Evolutionary conservation across 2,329 filamentous ascomycete species (phyloP), one percentile per base, ranked within the genome.

Genomic region (Colletotrichum sp.): DNA sequence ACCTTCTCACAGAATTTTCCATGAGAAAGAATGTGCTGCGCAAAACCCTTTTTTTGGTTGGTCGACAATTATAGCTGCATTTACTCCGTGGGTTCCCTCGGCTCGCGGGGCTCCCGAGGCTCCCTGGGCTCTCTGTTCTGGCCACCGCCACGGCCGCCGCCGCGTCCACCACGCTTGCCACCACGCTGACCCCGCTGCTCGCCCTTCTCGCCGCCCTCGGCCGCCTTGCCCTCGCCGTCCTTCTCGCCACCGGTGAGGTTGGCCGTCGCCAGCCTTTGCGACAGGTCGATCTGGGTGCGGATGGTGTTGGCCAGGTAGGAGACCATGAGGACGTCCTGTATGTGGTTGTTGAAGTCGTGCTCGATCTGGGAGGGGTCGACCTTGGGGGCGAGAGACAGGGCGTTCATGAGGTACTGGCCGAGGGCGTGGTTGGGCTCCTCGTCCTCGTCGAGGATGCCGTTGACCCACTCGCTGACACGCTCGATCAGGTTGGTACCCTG

Each of bases 291-390:
- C 88, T 99, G 97, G 79, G 96, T 98, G 85, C 96, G 95, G 86
- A 98, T 98, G 78, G 95, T 98, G 90, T 98, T 99, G 84, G 97
- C 95, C 77, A 99, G 91, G 88, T 99, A 99, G 78, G 95, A 98
- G 80, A 99, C 96, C 84, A 98, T 96, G 78, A 99, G 92, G 75
- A 99, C 96, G 84, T 99, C 97, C 88, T 99, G 97, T 85, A 99
- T 95, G 88, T 99, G 97, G 89, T 98, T 98, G 92, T 99, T 99
- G 91, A 99, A 99, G 88, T 98, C 96, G 83, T 93, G 91, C 90
- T 99, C 97, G 82, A 99, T 96, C 83, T 97, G 94, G 75, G 92
- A 90, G 47, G 93, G 88, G 80, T 98, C 95, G 75, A 98, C 97
- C 90, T 98, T 99, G 81, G 97, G 97, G 70, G 96, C 95, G 76